Evolutionary conservation across 208 protist genomes (phyloP).

Genomic region (Trypanosoma melophagium): DNA sequence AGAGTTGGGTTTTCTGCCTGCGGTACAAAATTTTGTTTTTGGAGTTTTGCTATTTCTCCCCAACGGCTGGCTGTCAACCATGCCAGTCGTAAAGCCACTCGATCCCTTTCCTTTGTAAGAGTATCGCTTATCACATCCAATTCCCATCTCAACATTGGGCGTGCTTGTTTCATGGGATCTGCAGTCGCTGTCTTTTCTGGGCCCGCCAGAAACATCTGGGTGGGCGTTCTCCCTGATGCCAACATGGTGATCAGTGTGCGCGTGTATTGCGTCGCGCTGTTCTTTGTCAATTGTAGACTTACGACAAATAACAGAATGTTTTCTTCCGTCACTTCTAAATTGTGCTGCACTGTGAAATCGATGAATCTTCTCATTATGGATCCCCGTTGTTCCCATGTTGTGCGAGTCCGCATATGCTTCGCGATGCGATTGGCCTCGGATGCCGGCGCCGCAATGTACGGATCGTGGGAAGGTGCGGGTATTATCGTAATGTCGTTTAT

Average conservation of each 20-base stretch:
- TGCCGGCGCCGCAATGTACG: constrained; percentile 1
- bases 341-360: constrained; percentile 5
- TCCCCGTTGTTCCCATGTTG: constrained; percentile 9
- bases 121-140: background rate
- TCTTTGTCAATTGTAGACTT: constrained; percentile 18
- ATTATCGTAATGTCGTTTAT: background rate
- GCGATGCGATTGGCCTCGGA: constrained; percentile 1
- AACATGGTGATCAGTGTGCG: background rate
- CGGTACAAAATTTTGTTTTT: too few relatives aligned
- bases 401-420: constrained; percentile 3
- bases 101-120: too few relatives aligned
- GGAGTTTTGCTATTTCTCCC: too few relatives aligned
- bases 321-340: background rate
- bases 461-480: background rate
- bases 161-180: constrained; percentile 6
- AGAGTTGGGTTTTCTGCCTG: background rate
- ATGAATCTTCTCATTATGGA: constrained; percentile 3
- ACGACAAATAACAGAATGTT: constrained; percentile 14
- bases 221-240: background rate
- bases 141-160: constrained; percentile 12
- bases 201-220: background rate
- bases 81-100: too few relatives aligned
- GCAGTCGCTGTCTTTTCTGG: background rate
- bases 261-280: constrained; percentile 11
- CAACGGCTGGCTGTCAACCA: too few relatives aligned